Conservation (phyloP, 1,284 basidiomycete species). For the Ceratorhiza oryzae-sativae region DNA sequence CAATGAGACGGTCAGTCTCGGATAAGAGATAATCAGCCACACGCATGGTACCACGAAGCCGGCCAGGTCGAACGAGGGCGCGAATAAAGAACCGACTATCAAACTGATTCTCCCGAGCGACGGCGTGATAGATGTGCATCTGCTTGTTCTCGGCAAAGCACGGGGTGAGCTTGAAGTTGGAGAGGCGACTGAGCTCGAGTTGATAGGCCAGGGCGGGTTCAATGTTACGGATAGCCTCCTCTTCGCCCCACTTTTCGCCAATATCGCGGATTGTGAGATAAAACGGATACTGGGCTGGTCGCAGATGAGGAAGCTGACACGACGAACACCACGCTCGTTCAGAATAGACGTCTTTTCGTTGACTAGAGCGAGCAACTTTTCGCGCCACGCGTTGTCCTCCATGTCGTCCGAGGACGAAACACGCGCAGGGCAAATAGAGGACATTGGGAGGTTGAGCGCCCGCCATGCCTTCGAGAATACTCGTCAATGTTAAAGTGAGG, state of each 20-base stretch:
- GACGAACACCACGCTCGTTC: slow-evolving; percentile 80
- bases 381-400: slow-evolving; percentile 80
- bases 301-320: slow-evolving; percentile 93
- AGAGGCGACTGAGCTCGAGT: slow-evolving; percentile 94
- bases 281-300: slow-evolving; percentile 89
- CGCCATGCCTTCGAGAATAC: slow-evolving; percentile 74
- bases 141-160: slow-evolving; percentile 94
- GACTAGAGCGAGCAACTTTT: slow-evolving; percentile 75
- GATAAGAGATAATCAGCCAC: slow-evolving; percentile 97
- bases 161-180: slow-evolving; percentile 96
- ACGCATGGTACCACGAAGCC: slow-evolving; percentile 89
- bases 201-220: slow-evolving; percentile 99
- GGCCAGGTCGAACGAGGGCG: slow-evolving; percentile 93
- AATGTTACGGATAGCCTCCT: slow-evolving; percentile 96
- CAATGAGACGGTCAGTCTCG: slow-evolving; percentile 96
- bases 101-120: slow-evolving; percentile 94
- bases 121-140: slow-evolving; percentile 96
- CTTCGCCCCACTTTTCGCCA: slow-evolving; percentile 83
- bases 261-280: slow-evolving; percentile 91
- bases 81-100: slow-evolving; percentile 99
- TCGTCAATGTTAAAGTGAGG: slow-evolving; percentile 75
- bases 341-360: slow-evolving; percentile 75
- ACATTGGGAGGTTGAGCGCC: slow-evolving; percentile 85
- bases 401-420: slow-evolving; percentile 80
- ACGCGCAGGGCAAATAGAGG: slow-evolving; percentile 88